These are phyloP conservation scores for Fusarium oligoseptatum DNA, from an alignment of 2,329 filamentous ascomycete genomes.

Conservation along the genomic window DNA sequence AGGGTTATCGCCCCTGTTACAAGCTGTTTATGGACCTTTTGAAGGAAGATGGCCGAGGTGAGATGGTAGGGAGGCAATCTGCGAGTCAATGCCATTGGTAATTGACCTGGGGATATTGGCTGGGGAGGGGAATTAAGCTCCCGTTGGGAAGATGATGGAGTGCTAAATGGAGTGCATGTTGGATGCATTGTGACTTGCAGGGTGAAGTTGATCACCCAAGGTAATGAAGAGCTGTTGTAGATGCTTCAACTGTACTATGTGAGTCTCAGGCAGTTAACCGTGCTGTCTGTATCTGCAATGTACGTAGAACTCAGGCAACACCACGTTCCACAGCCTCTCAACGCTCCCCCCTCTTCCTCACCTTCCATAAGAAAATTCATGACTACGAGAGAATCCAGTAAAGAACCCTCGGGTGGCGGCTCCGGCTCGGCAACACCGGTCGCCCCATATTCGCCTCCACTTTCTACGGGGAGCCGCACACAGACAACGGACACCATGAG, in stretches of 20 bases:
- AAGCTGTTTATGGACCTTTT: not conserved
- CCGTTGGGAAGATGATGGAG: not conserved
- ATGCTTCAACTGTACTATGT: not conserved
- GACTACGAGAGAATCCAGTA: not conserved
- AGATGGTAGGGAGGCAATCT: constrained; percentile 3
- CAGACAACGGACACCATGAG: not conserved
- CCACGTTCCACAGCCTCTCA: not conserved
- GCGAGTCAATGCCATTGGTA: constrained; percentile 2
- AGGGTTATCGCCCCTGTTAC: constrained; percentile 6
- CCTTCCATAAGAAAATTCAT: not conserved
- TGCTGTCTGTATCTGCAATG: not conserved
- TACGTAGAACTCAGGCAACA: not conserved
- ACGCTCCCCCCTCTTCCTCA: not conserved
- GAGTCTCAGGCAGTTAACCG: not conserved
- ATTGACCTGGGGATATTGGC: not conserved
- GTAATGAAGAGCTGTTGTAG: not conserved
- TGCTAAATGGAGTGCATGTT: not conserved
- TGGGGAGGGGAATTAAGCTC: not conserved
- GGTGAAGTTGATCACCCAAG: not conserved
- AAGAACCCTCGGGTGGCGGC: not conserved
- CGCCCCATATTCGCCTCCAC: not conserved
- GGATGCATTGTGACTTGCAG: not conserved
- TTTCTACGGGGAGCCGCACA: constrained; percentile 3
- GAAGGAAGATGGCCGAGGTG: not conserved
- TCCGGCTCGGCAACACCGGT: constrained; percentile 4